A percentile compares a stretch with the other conserved stretches of the same genome.
Evolutionary conservation across 2,329 filamentous ascomycete genomes (phyloP).

Genomic region (Zasmidium angulare): DNA sequence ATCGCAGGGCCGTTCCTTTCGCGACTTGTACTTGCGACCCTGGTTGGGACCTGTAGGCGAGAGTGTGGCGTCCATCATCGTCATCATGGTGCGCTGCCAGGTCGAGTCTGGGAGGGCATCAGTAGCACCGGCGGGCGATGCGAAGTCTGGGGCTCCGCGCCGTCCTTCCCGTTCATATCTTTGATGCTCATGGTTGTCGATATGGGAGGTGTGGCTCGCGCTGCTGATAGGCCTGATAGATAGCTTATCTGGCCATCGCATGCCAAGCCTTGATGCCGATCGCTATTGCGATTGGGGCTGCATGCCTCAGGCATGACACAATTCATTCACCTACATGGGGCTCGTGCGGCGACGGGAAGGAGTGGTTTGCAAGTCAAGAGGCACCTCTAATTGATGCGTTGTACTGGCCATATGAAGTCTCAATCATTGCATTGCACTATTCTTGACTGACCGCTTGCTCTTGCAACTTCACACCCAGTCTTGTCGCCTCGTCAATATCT

Average conservation of each 20-base stretch:
- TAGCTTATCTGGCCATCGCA: not conserved
- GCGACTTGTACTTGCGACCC: constrained; percentile 25
- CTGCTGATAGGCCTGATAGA: not conserved
- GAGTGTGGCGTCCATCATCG: not conserved
- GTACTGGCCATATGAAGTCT: too few relatives aligned
- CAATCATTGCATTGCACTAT: not conserved
- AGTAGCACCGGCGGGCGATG: not conserved
- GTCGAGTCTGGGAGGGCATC: not conserved
- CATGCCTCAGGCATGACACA: not conserved
- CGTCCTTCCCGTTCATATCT: not conserved
- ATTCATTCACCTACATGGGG: too few relatives aligned
- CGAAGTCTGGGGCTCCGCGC: not conserved
- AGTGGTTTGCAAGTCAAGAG: too few relatives aligned
- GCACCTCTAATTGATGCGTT: too few relatives aligned
- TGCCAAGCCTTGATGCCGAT: not conserved
- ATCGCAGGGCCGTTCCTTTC: constrained; percentile 26
- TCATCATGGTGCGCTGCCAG: not conserved
- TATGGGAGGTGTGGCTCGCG: not conserved
- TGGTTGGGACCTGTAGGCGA: not conserved
- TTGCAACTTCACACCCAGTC: constrained; percentile 17
- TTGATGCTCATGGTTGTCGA: not conserved
- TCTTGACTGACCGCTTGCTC: not conserved
- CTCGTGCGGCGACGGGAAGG: too few relatives aligned
- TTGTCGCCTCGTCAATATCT: constrained; percentile 57
- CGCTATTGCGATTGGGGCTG: not conserved